Conservation (phyloP, 2,329 filamentous ascomycete species). For the Fusarium longipes region DNA sequence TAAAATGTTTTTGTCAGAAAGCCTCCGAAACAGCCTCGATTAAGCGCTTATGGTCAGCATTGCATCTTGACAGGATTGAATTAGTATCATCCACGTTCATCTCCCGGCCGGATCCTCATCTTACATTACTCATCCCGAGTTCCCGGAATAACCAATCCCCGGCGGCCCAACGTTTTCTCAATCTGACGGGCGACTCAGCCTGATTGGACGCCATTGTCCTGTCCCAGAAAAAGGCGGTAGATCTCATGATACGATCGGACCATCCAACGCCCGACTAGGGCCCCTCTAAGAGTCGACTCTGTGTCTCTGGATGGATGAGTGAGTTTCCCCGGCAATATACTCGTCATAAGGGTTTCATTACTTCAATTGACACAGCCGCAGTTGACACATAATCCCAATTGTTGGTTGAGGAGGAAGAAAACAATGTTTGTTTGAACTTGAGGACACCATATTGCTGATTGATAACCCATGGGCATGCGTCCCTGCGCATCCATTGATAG, state of each 20-base stretch:
- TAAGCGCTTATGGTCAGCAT: background rate
- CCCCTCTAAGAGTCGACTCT: background rate
- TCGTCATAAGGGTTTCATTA: background rate
- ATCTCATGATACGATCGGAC: slow-evolving; percentile 40
- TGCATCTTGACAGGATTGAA: background rate
- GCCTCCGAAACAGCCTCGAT: background rate
- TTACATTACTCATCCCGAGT: background rate
- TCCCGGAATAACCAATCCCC: slow-evolving; percentile 31
- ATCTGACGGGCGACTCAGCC: slow-evolving; percentile 3
- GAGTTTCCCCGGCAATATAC: slow-evolving; percentile 7
- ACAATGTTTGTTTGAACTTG: background rate
- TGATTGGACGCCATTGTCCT: slow-evolving; percentile 26
- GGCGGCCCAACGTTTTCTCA: slow-evolving; percentile 30
- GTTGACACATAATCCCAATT: slow-evolving; percentile 1
- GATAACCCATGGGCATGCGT: background rate
- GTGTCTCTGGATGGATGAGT: background rate
- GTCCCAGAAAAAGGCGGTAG: slow-evolving; percentile 9
- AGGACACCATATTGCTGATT: background rate
- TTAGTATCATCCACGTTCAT: background rate
- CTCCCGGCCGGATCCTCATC: background rate
- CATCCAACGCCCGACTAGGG: slow-evolving; percentile 26
- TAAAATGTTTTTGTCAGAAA: background rate
- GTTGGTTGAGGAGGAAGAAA: slow-evolving; percentile 1
- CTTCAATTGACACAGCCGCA: slow-evolving; percentile 15
- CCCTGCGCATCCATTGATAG: background rate